Conservation (phyloP, 1,139 yeast genomes). For the Hansenula sp. region DNA sequence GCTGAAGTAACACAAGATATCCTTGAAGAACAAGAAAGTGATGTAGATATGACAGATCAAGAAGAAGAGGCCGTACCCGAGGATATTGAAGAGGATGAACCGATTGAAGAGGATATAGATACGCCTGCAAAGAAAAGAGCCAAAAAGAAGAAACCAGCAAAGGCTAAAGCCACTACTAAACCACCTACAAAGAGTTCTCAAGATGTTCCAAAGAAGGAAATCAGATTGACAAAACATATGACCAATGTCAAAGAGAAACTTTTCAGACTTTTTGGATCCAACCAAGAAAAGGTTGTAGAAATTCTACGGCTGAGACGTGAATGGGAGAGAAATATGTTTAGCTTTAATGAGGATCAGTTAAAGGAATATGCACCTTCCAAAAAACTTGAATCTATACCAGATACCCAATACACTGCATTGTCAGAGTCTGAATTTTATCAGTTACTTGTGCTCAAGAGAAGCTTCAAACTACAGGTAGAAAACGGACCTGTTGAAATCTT, state of each 20-base stretch:
- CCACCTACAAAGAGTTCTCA: conserved; percentile 10
- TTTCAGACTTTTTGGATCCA: conserved; percentile 31
- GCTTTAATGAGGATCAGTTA: conserved; percentile 20
- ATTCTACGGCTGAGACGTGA: conserved; percentile 29
- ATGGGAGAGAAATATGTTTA: conserved; percentile 32
- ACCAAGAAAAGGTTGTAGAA: conserved; percentile 26
- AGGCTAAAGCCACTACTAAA: conserved; percentile 3
- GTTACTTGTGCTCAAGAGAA: conserved; percentile 8
- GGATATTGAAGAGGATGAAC: conserved; percentile 14
- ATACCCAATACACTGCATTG: conserved; percentile 5
- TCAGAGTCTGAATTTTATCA: conserved; percentile 12
- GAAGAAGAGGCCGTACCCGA: conserved; percentile 14
- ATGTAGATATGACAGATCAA: neutral
- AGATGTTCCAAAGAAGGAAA: conserved; percentile 10
- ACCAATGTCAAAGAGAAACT: conserved; percentile 34
- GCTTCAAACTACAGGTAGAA: conserved; percentile 10
- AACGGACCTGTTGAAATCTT: conserved; percentile 20
- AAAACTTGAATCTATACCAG: conserved; percentile 5
- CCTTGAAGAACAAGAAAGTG: conserved; percentile 2
- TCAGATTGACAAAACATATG: conserved; percentile 24
- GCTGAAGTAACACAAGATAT: conserved; percentile 2
- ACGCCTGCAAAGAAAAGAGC: neutral
- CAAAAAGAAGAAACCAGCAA: neutral
- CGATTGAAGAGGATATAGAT: conserved; percentile 2
- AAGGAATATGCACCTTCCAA: conserved; percentile 10